These are phyloP conservation scores for Arctostaphylos glauca DNA, from an alignment of 148 eudicot genomes.

Conservation along the genomic window DNA sequence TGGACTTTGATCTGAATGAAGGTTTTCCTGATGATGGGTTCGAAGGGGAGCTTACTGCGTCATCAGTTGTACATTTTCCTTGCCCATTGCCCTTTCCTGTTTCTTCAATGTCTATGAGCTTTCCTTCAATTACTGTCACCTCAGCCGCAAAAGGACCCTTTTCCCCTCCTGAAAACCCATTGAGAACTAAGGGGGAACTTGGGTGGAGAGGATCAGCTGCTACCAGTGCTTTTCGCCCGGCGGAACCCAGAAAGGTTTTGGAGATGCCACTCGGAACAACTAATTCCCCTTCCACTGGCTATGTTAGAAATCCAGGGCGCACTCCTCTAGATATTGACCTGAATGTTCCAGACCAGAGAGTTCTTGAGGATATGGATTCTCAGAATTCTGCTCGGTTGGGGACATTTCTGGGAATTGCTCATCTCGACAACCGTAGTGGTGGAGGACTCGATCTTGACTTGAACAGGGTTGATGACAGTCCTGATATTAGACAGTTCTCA, in stretches of 20 bases:
- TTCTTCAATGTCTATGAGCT: constrained; percentile 15
- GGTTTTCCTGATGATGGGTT: constrained; percentile 35
- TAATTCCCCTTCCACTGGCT: constrained; percentile 28
- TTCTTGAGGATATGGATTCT: constrained; percentile 46
- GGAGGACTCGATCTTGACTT: constrained; percentile 79
- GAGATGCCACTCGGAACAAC: constrained; percentile 33
- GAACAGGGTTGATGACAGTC: constrained; percentile 65
- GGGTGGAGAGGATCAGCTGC: constrained; percentile 97
- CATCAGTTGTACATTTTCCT: constrained; percentile 17
- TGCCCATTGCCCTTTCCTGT: constrained; percentile 27
- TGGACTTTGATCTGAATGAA: constrained; percentile 41
- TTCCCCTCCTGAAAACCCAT: constrained; percentile 59
- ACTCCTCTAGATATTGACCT: constrained; percentile 70
- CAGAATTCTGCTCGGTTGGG: constrained; percentile 27
- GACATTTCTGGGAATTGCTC: constrained; percentile 22
- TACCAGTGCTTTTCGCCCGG: constrained; percentile 93
- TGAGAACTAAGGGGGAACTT: constrained; percentile 58
- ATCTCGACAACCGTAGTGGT: constrained; percentile 28
- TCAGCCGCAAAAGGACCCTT: constrained; percentile 74
- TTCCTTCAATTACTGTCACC: constrained; percentile 41
- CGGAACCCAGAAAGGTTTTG: constrained; percentile 65
- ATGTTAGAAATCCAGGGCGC: constrained; percentile 43
- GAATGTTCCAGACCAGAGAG: constrained; percentile 78
- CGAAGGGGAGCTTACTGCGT: constrained; percentile 18
- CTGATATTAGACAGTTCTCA: constrained; percentile 44